Evolutionary conservation across 768 basidiomycete genomes (phyloP).

Genomic region (Leucocoprinus sp.): DNA sequence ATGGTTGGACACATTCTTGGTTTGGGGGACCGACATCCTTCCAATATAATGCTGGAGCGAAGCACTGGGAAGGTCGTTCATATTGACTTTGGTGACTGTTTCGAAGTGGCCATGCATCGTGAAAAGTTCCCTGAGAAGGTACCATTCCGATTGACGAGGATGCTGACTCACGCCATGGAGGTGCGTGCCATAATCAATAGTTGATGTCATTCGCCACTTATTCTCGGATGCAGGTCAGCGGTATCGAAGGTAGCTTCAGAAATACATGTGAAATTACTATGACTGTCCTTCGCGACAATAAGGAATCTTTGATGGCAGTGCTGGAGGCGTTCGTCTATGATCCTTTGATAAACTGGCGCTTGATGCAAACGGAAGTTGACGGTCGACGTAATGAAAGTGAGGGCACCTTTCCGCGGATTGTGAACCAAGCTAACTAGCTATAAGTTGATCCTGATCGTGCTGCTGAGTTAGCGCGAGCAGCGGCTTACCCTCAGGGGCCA

Average conservation of each 20-base stretch:
- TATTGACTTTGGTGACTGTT: constrained; percentile 97
- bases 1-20: constrained; percentile 99
- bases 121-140: constrained; percentile 99
- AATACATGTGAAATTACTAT: constrained; percentile 97
- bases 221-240: constrained; percentile 62
- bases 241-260: constrained; percentile 95
- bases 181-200: constrained; percentile 30
- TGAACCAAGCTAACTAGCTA: constrained; percentile 24
- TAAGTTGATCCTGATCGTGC: constrained; percentile 42
- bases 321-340: constrained; percentile 98
- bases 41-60: constrained; percentile 87
- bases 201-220: constrained; percentile 10
- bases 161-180: constrained; percentile 99
- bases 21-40: constrained; percentile 95
- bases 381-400: constrained; percentile 60
- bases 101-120: constrained; percentile 95
- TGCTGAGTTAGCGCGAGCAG: constrained; percentile 56
- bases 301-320: constrained; percentile 98
- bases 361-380: constrained; percentile 81
- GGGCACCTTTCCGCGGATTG: constrained; percentile 8
- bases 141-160: constrained; percentile 94
- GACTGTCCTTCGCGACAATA: constrained; percentile 92
- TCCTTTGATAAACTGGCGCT: constrained; percentile 93
- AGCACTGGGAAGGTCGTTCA: constrained; percentile 93
- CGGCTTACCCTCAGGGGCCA: constrained; percentile 72